phyloP scores from a whole-genome alignment of 2,329 filamentous ascomycete species.

The Fusarium graminum region DNA sequence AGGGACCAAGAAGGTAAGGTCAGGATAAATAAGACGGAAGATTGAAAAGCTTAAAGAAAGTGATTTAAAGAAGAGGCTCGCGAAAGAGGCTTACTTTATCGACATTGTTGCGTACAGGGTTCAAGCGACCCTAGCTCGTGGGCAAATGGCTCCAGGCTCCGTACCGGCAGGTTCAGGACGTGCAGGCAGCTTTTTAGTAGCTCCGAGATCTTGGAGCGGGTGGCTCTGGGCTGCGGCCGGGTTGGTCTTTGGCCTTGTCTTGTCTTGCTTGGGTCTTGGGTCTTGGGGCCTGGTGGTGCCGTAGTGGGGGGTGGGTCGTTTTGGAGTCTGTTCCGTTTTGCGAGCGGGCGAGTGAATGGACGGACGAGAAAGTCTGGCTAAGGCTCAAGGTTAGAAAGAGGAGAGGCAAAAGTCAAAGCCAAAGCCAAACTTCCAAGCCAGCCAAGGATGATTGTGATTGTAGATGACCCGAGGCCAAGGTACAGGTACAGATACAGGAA shows the following conservation, averaged over 20 bases:
- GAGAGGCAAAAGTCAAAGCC: background rate
- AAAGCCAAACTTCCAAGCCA: slow-evolving; percentile 33
- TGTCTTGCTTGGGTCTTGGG: slow-evolving; percentile 21
- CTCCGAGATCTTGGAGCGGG: slow-evolving; percentile 52
- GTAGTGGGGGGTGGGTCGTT: slow-evolving; percentile 49
- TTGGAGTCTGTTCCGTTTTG: slow-evolving; percentile 42
- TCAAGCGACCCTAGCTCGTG: slow-evolving; percentile 53
- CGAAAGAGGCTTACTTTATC: slow-evolving; percentile 65
- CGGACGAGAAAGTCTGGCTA: slow-evolving; percentile 30
- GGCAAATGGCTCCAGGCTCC: slow-evolving; percentile 51
- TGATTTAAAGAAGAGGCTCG: slow-evolving; percentile 46
- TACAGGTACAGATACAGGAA: slow-evolving; percentile 19
- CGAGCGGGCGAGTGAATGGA: slow-evolving; percentile 11
- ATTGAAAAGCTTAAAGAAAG: slow-evolving; percentile 43
- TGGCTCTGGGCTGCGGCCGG: slow-evolving; percentile 45
- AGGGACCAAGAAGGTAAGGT: slow-evolving; percentile 32
- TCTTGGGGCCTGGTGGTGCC: slow-evolving; percentile 39
- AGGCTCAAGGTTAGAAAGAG: slow-evolving; percentile 16
- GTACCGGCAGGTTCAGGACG: slow-evolving; percentile 50
- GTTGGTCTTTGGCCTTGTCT: slow-evolving; percentile 45
- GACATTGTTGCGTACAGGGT: slow-evolving; percentile 62
- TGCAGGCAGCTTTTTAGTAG: slow-evolving; percentile 51
- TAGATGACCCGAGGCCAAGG: slow-evolving; percentile 36
- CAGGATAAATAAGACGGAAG: slow-evolving; percentile 33
- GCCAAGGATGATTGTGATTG: slow-evolving; percentile 9